A percentile compares a stretch with the other conserved stretches of the same genome.
phyloP scores from a whole-genome alignment of 345 rosid species.

The Melaleuca quinquenervia region DNA sequence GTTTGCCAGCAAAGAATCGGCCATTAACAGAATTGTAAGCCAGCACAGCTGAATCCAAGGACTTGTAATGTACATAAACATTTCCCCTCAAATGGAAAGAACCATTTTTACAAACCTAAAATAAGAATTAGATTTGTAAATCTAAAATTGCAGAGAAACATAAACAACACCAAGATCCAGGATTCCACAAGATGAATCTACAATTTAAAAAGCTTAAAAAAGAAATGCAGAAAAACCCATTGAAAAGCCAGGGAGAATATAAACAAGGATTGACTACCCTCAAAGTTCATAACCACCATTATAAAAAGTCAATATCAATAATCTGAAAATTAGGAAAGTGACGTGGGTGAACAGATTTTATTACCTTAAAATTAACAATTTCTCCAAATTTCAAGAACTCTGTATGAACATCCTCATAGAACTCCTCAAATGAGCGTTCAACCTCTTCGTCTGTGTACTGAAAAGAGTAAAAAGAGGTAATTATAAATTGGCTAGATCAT shows the following conservation, averaged over 20 bases:
- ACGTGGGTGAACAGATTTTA: background rate
- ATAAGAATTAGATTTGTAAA: constrained; percentile 1
- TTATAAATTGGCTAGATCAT: background rate
- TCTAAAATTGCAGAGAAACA: background rate
- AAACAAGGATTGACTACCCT: background rate
- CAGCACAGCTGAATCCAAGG: constrained; percentile 63
- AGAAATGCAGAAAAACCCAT: background rate
- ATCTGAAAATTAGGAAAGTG: background rate
- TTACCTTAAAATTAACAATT: constrained; percentile 91
- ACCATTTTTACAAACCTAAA: constrained; percentile 83
- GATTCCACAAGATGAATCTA: background rate
- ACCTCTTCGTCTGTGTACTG: constrained; percentile 95
- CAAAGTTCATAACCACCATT: background rate
- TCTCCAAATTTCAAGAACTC: constrained; percentile 95
- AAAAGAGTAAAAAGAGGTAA: constrained; percentile 6
- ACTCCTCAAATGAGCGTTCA: constrained; percentile 71
- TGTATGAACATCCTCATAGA: constrained; percentile 96
- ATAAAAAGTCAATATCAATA: background rate
- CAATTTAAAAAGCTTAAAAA: background rate
- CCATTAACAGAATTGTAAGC: constrained; percentile 64
- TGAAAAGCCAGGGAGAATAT: background rate
- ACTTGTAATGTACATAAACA: constrained; percentile 77
- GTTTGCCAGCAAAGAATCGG: constrained; percentile 95
- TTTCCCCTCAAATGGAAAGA: constrained; percentile 91
- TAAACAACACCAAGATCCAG: background rate